A percentile compares a stretch with the other conserved stretches of the same genome.
phyloP scores from a whole-genome alignment of 768 basidiomycete species.

The Sarcodon sp. region DNA sequence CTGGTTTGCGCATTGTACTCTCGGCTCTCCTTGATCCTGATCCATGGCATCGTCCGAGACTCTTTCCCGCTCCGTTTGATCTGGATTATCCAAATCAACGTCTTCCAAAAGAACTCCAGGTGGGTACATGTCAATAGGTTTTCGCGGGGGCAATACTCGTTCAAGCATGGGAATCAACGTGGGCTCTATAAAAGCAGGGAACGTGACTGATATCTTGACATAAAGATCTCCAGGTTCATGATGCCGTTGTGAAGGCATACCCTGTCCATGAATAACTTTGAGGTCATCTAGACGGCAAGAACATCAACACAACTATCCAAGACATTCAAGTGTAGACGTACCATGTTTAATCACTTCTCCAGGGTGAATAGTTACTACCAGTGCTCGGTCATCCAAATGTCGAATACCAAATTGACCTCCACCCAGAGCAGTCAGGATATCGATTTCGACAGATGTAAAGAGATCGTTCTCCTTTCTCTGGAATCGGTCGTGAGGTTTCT shows the following conservation, averaged over 20 bases:
- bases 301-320: slow-evolving; percentile 3
- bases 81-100: slow-evolving; percentile 68
- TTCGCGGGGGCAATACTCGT: slow-evolving; percentile 72
- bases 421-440: slow-evolving; percentile 84
- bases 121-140: slow-evolving; percentile 49
- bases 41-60: slow-evolving; percentile 79
- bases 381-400: slow-evolving; percentile 87
- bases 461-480: slow-evolving; percentile 84
- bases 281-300: slow-evolving; percentile 45
- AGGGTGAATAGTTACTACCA: slow-evolving; percentile 73
- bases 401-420: slow-evolving; percentile 85
- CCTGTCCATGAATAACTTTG: slow-evolving; percentile 88
- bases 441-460: slow-evolving; percentile 77
- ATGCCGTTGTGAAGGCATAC: slow-evolving; percentile 98
- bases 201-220: slow-evolving; percentile 75
- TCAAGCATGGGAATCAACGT: slow-evolving; percentile 64
- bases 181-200: slow-evolving; percentile 74
- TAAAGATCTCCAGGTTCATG: slow-evolving; percentile 93
- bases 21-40: slow-evolving; percentile 73
- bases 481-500: slow-evolving; percentile 84
- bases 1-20: slow-evolving; percentile 94
- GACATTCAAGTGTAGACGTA: slow-evolving; percentile 23
- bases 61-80: slow-evolving; percentile 46
- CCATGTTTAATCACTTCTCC: slow-evolving; percentile 93
- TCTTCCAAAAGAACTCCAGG: slow-evolving; percentile 70